Conservation (phyloP, 371 early-diverging fungal species). For the Haplosporangium sp. region DNA sequence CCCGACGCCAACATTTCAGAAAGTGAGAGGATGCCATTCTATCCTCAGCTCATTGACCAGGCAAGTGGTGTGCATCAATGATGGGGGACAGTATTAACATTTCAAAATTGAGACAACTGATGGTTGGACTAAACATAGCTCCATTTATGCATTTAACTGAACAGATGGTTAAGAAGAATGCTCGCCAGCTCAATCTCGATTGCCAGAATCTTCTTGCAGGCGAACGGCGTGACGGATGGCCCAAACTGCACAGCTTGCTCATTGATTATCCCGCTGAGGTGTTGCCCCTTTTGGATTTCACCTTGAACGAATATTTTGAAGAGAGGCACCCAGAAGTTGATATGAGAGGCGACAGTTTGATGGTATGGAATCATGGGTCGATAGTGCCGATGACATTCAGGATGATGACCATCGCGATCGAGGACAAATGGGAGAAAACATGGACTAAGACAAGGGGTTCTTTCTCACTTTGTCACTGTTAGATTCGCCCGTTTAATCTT, state of each 20-base stretch:
- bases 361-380: slow-evolving; percentile 21
- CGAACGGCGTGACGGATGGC: slow-evolving; percentile 51
- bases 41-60: slow-evolving; percentile 72
- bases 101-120: too few relatives aligned
- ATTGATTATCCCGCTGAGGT: slow-evolving; percentile 98
- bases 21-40: slow-evolving; percentile 73
- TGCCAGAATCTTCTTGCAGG: slow-evolving; percentile 86
- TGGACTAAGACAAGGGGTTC: neutral
- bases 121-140: too few relatives aligned
- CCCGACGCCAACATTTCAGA: slow-evolving; percentile 56
- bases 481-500: slow-evolving; percentile 95
- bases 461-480: slow-evolving; percentile 25
- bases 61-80: slow-evolving; percentile 23
- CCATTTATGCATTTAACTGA: neutral
- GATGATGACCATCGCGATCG: too few relatives aligned
- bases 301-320: slow-evolving; percentile 82
- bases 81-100: neutral
- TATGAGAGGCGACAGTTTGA: slow-evolving; percentile 59
- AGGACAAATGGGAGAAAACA: neutral
- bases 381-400: too few relatives aligned
- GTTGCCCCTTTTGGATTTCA: slow-evolving; percentile 95
- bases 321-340: slow-evolving; percentile 78
- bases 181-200: slow-evolving; percentile 87
- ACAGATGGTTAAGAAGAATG: slow-evolving; percentile 69
- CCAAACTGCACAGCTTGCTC: slow-evolving; percentile 86